A percentile compares a stretch with the other conserved stretches of the same genome.
These are phyloP conservation scores for Herpetomonas samuelpessoai DNA, from an alignment of 208 protist genomes.

Conservation along the genomic window DNA sequence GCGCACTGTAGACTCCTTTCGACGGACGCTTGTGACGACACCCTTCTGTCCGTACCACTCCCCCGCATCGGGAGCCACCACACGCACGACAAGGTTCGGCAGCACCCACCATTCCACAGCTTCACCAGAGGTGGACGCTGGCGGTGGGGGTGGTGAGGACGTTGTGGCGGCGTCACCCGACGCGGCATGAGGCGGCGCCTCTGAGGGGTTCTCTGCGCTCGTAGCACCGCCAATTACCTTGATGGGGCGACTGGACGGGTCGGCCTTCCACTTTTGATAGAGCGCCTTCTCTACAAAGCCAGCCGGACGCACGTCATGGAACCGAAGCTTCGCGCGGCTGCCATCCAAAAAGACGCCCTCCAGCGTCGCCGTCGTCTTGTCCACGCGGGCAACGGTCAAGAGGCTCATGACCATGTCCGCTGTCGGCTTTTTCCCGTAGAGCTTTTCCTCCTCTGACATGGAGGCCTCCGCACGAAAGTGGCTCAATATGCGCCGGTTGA, in stretches of 20 bases:
- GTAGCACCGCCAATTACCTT: constrained; percentile 8
- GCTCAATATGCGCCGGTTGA: constrained; percentile 7
- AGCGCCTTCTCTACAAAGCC: constrained; percentile 70
- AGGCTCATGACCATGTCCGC: constrained; percentile 49
- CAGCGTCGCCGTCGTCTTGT: constrained; percentile 31
- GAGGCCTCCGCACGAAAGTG: constrained; percentile 44
- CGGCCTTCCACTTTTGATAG: constrained; percentile 61
- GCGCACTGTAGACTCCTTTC: constrained; percentile 51
- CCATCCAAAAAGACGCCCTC: constrained; percentile 73
- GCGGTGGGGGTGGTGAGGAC: not conserved
- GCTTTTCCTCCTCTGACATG: constrained; percentile 44
- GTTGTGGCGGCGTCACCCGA: not conserved
- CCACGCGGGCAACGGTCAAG: constrained; percentile 67
- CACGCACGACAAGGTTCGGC: constrained; percentile 65
- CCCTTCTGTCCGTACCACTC: constrained; percentile 64
- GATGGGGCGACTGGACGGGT: constrained; percentile 65
- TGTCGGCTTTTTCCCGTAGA: constrained; percentile 47
- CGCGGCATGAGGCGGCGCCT: not conserved
- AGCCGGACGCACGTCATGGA: constrained; percentile 61
- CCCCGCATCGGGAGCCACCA: constrained; percentile 50
- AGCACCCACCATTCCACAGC: constrained; percentile 65
- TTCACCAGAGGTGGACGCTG: not conserved
- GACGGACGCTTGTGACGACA: constrained; percentile 44
- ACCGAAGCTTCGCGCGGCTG: constrained; percentile 40
- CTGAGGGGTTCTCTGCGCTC: not conserved